Conservation (phyloP, 208 protist species). For the Crithidia expoeki region DNA sequence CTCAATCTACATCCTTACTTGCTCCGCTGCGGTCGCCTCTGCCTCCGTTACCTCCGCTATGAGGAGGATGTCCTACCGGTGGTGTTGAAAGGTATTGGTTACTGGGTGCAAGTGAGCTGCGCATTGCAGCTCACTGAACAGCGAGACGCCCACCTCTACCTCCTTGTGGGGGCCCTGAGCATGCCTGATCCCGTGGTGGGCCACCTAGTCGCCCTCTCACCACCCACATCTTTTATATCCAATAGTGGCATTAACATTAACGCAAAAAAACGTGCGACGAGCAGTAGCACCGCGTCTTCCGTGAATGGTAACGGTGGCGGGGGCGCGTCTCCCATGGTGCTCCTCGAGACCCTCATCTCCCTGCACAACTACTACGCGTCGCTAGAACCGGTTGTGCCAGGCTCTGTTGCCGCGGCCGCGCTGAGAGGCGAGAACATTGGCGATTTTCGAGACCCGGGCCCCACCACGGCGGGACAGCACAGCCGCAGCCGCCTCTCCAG, state of each 20-base stretch:
- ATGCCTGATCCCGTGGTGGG: conserved; percentile 25
- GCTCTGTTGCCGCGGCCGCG: conserved; percentile 31
- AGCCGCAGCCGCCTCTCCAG: background rate
- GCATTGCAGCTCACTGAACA: conserved; percentile 36
- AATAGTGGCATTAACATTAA: background rate
- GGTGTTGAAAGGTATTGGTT: conserved; percentile 44
- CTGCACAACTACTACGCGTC: conserved; percentile 18
- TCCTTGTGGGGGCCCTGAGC: conserved; percentile 38
- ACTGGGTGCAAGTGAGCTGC: conserved; percentile 57
- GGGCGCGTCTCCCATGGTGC: background rate
- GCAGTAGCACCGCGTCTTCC: background rate
- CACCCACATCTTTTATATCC: conserved; percentile 9
- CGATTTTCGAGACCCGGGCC: conserved; percentile 16
- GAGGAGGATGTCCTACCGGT: conserved; percentile 59
- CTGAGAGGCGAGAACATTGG: conserved; percentile 15
- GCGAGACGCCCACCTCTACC: conserved; percentile 51
- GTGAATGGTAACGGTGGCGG: background rate
- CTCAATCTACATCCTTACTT: conserved; percentile 33
- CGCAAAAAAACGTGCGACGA: background rate
- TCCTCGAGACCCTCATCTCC: conserved; percentile 18
- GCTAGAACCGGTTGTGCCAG: conserved; percentile 24
- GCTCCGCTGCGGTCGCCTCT: conserved; percentile 28
- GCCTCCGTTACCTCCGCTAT: conserved; percentile 33
- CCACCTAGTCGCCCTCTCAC: conserved; percentile 26
- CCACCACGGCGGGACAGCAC: background rate